These are phyloP conservation scores for Xylaria arbuscula DNA, from an alignment of 2,329 filamentous ascomycete genomes.

Conservation along the genomic window DNA sequence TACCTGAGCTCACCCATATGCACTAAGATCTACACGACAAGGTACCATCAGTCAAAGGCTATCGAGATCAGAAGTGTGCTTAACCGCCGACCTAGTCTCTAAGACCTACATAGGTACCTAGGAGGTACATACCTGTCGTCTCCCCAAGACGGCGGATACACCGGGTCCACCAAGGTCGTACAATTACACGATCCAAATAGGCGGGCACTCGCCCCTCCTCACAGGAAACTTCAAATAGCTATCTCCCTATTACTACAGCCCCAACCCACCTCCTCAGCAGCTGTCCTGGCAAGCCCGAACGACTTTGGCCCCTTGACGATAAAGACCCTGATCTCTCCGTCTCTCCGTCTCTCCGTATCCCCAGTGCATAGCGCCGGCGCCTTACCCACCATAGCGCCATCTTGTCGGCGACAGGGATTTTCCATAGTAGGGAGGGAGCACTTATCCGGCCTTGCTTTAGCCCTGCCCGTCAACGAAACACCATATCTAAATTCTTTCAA, in stretches of 20 bases:
- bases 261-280: not conserved
- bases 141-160: conserved; percentile 29
- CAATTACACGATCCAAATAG: conserved; percentile 33
- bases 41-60: conserved; percentile 13
- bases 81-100: not conserved
- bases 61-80: conserved; percentile 17
- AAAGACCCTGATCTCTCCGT: conserved; percentile 11
- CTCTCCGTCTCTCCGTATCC: conserved; percentile 13
- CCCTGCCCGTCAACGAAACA: conserved; percentile 9
- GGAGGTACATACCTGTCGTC: not conserved
- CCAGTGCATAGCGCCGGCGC: conserved; percentile 10
- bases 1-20: not conserved
- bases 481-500: conserved; percentile 8
- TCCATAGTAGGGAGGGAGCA: not conserved
- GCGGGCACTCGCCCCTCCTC: conserved; percentile 28
- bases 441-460: conserved; percentile 4
- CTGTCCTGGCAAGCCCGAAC: conserved; percentile 12
- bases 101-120: too few species aligned
- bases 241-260: not conserved
- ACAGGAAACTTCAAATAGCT: conserved; percentile 7
- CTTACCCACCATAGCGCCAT: conserved; percentile 19
- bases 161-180: conserved; percentile 30
- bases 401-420: conserved; percentile 18
- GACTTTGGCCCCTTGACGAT: conserved; percentile 6
- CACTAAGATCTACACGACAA: conserved; percentile 15